Evolutionary conservation across 2,329 filamentous ascomycete genomes (phyloP).

Genomic region (Sphaceloma murrayae): DNA sequence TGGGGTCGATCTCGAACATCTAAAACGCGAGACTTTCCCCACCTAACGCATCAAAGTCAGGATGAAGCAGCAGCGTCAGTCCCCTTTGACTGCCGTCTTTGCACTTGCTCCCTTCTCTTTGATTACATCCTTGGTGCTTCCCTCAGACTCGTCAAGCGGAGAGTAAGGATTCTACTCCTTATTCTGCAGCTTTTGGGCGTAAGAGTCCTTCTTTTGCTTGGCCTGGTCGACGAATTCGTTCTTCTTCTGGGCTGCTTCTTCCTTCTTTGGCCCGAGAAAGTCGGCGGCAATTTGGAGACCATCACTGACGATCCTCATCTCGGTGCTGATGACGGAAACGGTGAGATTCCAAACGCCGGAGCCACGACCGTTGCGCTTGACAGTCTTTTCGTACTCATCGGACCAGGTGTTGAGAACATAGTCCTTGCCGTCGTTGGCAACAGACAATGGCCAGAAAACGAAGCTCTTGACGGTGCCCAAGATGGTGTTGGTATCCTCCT

Average conservation of each 20-base stretch:
- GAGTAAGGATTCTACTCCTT: constrained; percentile 15
- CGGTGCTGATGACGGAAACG: constrained; percentile 29
- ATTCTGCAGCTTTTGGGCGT: constrained; percentile 25
- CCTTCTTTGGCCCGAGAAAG: constrained; percentile 28
- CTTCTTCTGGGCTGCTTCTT: constrained; percentile 29
- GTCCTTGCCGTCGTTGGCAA: constrained; percentile 20
- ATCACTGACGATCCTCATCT: constrained; percentile 28
- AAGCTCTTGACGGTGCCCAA: constrained; percentile 54
- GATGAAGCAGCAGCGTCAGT: constrained; percentile 13
- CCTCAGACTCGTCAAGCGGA: neutral
- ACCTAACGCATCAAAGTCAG: constrained; percentile 7
- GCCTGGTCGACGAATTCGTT: constrained; percentile 23
- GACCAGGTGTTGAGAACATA: constrained; percentile 29
- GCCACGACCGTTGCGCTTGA: constrained; percentile 26
- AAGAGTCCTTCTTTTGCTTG: constrained; percentile 24
- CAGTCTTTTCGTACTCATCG: constrained; percentile 32
- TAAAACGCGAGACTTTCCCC: neutral
- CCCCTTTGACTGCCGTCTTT: neutral
- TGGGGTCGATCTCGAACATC: too few relatives aligned
- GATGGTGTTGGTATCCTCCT: constrained; percentile 42
- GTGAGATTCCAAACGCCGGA: constrained; percentile 24
- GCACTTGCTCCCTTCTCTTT: neutral
- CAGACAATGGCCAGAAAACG: constrained; percentile 44
- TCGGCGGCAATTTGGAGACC: constrained; percentile 27
- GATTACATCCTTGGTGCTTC: neutral